Conservation (phyloP, 1,139 yeast species). For the Protomyces inouyei region DNA sequence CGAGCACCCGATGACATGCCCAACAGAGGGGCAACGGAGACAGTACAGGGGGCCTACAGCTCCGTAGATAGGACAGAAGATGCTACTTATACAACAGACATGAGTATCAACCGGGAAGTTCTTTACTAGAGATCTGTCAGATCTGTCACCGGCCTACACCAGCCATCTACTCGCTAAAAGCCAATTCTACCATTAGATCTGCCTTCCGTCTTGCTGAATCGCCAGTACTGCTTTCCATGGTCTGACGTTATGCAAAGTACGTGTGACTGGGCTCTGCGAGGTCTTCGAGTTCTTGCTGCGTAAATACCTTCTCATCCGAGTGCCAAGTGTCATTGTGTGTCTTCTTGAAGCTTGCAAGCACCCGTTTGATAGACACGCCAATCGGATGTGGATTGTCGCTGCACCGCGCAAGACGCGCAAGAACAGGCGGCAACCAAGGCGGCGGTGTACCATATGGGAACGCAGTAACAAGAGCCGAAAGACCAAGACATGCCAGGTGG, state of each 20-base stretch:
- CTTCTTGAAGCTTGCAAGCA: conserved; percentile 79
- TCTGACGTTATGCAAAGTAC: conserved; percentile 59
- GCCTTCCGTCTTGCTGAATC: too few species aligned
- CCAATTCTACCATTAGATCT: too few species aligned
- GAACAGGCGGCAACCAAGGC: conserved; percentile 72
- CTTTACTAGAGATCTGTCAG: too few species aligned
- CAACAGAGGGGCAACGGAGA: neutral
- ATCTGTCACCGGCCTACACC: too few species aligned
- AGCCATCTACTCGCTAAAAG: too few species aligned
- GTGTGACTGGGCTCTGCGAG: conserved; percentile 91
- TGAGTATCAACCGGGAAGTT: neutral
- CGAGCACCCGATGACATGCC: neutral
- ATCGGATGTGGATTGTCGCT: conserved; percentile 69
- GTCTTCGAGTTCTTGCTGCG: conserved; percentile 76
- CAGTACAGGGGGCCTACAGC: too few species aligned
- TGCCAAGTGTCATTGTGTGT: conserved; percentile 97
- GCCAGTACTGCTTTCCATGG: too few species aligned
- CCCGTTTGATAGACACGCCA: conserved; percentile 79
- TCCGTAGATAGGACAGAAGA: too few species aligned
- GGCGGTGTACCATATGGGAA: conserved; percentile 93
- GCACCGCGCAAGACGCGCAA: conserved; percentile 62
- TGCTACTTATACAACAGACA: too few species aligned
- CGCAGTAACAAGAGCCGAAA: conserved; percentile 84
- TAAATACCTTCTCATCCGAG: conserved; percentile 71
- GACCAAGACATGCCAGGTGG: conserved; percentile 85